Evolutionary conservation across 768 basidiomycete genomes (phyloP).

Genomic region (Kwoniella heveanensis): DNA sequence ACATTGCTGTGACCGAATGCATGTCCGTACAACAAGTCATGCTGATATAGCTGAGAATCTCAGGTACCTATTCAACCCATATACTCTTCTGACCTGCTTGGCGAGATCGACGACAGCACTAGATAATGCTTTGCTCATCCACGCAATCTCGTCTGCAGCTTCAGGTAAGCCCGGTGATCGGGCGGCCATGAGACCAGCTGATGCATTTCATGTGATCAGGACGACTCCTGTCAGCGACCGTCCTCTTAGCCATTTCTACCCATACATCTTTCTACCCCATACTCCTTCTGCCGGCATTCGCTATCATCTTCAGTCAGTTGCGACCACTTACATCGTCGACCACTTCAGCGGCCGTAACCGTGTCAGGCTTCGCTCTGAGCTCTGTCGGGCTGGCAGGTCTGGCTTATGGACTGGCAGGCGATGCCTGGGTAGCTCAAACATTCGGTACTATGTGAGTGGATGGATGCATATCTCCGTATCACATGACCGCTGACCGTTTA

Average conservation of each 20-base stretch:
- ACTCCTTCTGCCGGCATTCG: constrained; percentile 67
- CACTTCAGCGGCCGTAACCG: background rate
- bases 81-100: constrained; percentile 74
- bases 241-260: constrained; percentile 70
- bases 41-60: constrained; percentile 15
- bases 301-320: constrained; percentile 65
- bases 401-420: constrained; percentile 66
- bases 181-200: no score
- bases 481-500: background rate
- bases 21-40: background rate
- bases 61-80: constrained; percentile 90
- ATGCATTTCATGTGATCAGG: no score
- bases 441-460: constrained; percentile 85
- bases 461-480: background rate
- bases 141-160: constrained; percentile 70
- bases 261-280: constrained; percentile 74
- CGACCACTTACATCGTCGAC: background rate
- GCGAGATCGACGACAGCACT: constrained; percentile 80
- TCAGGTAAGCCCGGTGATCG: constrained; percentile 66
- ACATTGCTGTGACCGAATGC: background rate
- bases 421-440: constrained; percentile 71
- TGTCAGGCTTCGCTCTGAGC: background rate
- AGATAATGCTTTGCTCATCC: constrained; percentile 72
- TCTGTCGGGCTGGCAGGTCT: constrained; percentile 50
- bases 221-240: constrained; percentile 63